Percentiles rank a stretch among this genome's conserved stretches.
phyloP scores from a whole-genome alignment of 2,329 filamentous ascomycete species.

The Aspergillus eucalypticola region DNA sequence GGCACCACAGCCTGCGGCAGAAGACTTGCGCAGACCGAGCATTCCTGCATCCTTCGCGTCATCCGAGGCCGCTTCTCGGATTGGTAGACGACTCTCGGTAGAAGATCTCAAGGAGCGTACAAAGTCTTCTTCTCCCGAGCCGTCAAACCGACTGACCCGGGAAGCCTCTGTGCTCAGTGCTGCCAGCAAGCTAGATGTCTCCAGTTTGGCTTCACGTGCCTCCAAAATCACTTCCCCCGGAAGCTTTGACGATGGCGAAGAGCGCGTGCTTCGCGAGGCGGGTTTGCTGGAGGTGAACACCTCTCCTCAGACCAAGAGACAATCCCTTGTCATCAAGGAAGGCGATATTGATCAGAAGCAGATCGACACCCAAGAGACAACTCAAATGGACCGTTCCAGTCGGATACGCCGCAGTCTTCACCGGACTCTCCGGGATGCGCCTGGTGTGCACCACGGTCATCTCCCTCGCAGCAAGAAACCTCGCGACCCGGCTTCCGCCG shows the following conservation, averaged over 20 bases:
- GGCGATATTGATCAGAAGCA: conserved; percentile 46
- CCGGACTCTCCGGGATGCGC: conserved; percentile 79
- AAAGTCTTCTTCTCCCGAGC: conserved; percentile 27
- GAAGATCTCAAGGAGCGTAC: conserved; percentile 31
- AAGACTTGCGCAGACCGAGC: conserved; percentile 35
- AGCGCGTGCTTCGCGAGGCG: conserved; percentile 66
- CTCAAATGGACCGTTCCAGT: conserved; percentile 56
- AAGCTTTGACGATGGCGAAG: conserved; percentile 65
- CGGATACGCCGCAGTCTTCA: conserved; percentile 83
- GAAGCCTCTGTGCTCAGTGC: conserved; percentile 43
- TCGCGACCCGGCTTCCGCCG: conserved; percentile 68
- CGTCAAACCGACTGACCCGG: conserved; percentile 33
- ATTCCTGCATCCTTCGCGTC: conserved; percentile 35
- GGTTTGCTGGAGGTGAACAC: conserved; percentile 60
- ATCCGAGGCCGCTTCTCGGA: conserved; percentile 28
- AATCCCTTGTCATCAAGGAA: conserved; percentile 44
- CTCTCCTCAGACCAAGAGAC: conserved; percentile 45
- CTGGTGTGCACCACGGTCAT: conserved; percentile 60
- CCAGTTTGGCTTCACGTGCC: conserved; percentile 35
- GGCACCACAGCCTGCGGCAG: conserved; percentile 24
- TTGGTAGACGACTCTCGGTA: conserved; percentile 31
- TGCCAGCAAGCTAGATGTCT: conserved; percentile 38
- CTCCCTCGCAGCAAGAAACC: conserved; percentile 72
- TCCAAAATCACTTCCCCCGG: conserved; percentile 38
- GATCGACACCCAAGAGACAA: conserved; percentile 38